phyloP scores from a whole-genome alignment of 495 filamentous ascomycete species.

The Hypoxylon crocopeplum region DNA sequence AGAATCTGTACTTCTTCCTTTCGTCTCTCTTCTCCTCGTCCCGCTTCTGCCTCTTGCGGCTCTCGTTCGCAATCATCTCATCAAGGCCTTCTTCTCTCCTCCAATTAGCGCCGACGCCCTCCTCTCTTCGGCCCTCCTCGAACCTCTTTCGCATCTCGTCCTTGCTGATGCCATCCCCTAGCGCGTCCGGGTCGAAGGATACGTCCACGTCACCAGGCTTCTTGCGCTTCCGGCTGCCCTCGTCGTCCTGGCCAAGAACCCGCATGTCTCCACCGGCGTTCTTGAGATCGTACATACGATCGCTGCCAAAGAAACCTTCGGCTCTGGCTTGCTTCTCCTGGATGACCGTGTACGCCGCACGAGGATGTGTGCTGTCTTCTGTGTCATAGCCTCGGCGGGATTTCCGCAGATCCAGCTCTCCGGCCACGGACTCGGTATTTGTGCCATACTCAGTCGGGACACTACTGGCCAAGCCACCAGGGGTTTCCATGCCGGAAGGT shows the following conservation, averaged over 20 bases:
- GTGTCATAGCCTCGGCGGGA: conserved; percentile 85
- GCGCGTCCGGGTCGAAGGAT: conserved; percentile 80
- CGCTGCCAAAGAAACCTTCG: conserved; percentile 94
- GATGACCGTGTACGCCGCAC: conserved; percentile 85
- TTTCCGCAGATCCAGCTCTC: conserved; percentile 93
- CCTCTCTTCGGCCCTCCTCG: conserved; percentile 76
- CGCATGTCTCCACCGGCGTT: conserved; percentile 47
- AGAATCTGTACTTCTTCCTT: conserved; percentile 50
- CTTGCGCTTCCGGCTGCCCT: conserved; percentile 80
- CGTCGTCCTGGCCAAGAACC: conserved; percentile 82
- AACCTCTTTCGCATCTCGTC: conserved; percentile 66
- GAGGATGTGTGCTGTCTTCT: conserved; percentile 76
- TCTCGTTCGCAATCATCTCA: conserved; percentile 96
- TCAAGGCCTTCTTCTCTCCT: conserved; percentile 91
- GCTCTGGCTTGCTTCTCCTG: conserved; percentile 83
- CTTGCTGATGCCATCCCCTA: conserved; percentile 76
- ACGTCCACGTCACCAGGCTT: conserved; percentile 96
- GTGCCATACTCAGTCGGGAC: conserved; percentile 79
- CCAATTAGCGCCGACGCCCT: conserved; percentile 71
- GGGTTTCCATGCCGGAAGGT: conserved; percentile 79
- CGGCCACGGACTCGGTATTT: conserved; percentile 71
- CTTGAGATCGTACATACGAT: conserved; percentile 85
- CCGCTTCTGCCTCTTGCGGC: conserved; percentile 82
- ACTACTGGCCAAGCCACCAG: conserved; percentile 78
- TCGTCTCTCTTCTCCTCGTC: conserved; percentile 76